Percentiles rank a stretch among this genome's conserved stretches.
Conservation (phyloP, 1,139 yeast genomes). For the Hansenula anomala region DNA sequence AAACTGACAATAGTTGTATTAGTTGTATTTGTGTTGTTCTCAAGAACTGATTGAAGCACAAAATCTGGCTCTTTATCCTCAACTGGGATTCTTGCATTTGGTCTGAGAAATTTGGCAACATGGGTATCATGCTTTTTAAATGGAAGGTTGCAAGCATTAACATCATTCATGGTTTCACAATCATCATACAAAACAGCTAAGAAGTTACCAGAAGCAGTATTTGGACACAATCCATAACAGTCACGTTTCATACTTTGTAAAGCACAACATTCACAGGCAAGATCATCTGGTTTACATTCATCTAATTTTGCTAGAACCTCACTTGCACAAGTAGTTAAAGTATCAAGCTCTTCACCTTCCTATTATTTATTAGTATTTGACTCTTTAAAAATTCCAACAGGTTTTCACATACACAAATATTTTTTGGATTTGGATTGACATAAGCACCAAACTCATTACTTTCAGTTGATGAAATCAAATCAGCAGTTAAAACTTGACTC, state of each 20-base stretch:
- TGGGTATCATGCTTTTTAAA: constrained; percentile 36
- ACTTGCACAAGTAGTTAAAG: constrained; percentile 40
- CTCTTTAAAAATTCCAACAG: too few species aligned
- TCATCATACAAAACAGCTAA: constrained; percentile 41
- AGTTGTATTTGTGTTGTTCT: constrained; percentile 10
- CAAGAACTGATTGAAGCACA: constrained; percentile 17
- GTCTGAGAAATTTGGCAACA: constrained; percentile 20
- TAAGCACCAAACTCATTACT: constrained; percentile 36
- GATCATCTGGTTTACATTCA: constrained; percentile 46
- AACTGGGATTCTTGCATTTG: constrained; percentile 20
- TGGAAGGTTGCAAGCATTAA: constrained; percentile 47
- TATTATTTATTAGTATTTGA: not conserved
- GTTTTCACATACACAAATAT: constrained; percentile 18
- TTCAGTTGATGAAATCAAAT: constrained; percentile 16
- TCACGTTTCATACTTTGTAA: constrained; percentile 40
- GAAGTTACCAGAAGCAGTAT: constrained; percentile 40
- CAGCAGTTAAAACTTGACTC: constrained; percentile 4
- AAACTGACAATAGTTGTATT: constrained; percentile 6
- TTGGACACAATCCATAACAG: constrained; percentile 46
- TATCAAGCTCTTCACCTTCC: constrained; percentile 37
- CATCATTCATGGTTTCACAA: constrained; percentile 41
- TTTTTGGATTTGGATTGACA: constrained; percentile 43
- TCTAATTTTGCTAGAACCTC: constrained; percentile 41
- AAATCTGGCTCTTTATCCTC: constrained; percentile 24
- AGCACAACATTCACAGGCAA: constrained; percentile 55